Conservation (phyloP, 2,329 filamentous ascomycete species). For the Xylaria sp. region DNA sequence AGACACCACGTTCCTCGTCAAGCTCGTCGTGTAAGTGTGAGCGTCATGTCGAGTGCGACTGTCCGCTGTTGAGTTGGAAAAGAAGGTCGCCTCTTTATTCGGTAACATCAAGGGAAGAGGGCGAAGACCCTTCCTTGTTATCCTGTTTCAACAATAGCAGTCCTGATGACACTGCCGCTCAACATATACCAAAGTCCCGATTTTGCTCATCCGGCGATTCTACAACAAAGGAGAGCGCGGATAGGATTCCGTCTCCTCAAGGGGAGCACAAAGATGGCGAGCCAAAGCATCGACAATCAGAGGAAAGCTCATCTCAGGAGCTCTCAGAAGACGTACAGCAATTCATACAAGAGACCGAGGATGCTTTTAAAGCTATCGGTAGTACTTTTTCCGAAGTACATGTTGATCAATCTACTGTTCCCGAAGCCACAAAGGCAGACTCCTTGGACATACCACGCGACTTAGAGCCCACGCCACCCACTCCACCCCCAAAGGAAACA, state of each 20-base stretch:
- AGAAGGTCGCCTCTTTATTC: slow-evolving; percentile 52
- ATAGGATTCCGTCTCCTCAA: slow-evolving; percentile 41
- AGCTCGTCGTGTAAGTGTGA: slow-evolving; percentile 60
- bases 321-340: slow-evolving; percentile 55
- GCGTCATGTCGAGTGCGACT: slow-evolving; percentile 46
- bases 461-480: slow-evolving; percentile 33
- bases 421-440: slow-evolving; percentile 40
- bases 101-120: slow-evolving; percentile 41
- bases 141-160: slow-evolving; percentile 42
- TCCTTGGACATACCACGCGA: slow-evolving; percentile 29
- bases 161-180: slow-evolving; percentile 45
- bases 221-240: slow-evolving; percentile 21
- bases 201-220: slow-evolving; percentile 22
- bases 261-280: slow-evolving; percentile 43
- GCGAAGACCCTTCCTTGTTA: slow-evolving; percentile 42
- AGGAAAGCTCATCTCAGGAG: slow-evolving; percentile 35
- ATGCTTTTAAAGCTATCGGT: slow-evolving; percentile 60
- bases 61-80: slow-evolving; percentile 44
- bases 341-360: slow-evolving; percentile 61
- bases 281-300: slow-evolving; percentile 29
- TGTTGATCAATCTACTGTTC: slow-evolving; percentile 42
- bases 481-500: slow-evolving; percentile 36
- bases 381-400: slow-evolving; percentile 54
- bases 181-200: slow-evolving; percentile 36
- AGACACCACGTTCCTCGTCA: slow-evolving; percentile 53